Conservation (phyloP, 805 yeast genomes). For the Sugiyamaella valdiviana region DNA sequence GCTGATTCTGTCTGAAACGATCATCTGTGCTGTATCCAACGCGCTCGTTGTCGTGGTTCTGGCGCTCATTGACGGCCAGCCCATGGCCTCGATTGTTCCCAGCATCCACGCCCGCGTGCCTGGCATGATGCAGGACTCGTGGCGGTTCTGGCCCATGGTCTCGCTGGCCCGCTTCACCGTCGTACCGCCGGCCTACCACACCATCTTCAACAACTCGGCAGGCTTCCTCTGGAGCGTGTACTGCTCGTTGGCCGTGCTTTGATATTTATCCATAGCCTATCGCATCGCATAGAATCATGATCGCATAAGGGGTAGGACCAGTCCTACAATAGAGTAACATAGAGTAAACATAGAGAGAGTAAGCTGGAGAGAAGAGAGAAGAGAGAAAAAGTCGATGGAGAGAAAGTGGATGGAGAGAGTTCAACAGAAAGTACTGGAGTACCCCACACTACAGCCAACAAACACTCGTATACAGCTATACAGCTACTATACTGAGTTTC, state of each 20-base stretch:
- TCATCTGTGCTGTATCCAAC: conserved; percentile 8
- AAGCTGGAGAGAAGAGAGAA: no score
- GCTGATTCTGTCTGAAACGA: conserved; percentile 6
- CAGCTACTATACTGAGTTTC: no score
- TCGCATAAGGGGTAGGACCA: neutral
- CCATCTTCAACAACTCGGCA: conserved; percentile 7
- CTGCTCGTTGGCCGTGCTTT: neutral
- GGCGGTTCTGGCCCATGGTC: conserved; percentile 12
- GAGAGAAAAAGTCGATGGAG: no score
- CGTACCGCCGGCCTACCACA: conserved; percentile 5
- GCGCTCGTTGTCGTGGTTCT: conserved; percentile 4
- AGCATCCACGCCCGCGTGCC: conserved; percentile 6
- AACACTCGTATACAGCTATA: no score
- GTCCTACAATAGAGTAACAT: no score
- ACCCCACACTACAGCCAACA: no score
- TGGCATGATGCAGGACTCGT: conserved; percentile 10
- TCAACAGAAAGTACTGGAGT: no score
- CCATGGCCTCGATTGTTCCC: conserved; percentile 1
- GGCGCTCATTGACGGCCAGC: conserved; percentile 6
- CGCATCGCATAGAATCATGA: neutral
- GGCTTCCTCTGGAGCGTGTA: conserved; percentile 12
- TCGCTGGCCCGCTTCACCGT: conserved; percentile 7
- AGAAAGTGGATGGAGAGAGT: no score
- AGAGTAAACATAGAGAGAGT: no score
- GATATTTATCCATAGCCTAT: neutral